Evolutionary conservation across 2,329 filamentous ascomycete genomes (phyloP).

Genomic region (Sporothrix schenckii): DNA sequence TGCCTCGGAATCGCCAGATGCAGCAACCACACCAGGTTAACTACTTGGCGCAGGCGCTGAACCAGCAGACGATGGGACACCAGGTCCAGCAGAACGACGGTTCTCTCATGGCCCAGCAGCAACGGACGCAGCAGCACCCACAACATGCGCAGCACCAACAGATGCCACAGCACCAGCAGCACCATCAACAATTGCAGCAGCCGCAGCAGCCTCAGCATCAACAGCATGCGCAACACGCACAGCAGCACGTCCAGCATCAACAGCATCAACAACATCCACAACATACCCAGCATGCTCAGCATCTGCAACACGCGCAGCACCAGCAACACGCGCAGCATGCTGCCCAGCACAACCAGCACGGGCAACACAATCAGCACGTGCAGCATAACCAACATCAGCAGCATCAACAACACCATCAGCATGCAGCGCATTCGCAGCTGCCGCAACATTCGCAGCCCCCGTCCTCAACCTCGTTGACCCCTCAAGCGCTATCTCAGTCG

Average conservation of each 20-base stretch:
- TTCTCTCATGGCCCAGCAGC: constrained; percentile 41
- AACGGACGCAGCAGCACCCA: constrained; percentile 37
- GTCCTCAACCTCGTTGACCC: constrained; percentile 49
- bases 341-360: constrained; percentile 33
- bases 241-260: constrained; percentile 33
- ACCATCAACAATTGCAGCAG: constrained; percentile 29
- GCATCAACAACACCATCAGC: constrained; percentile 36
- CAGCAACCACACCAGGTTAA: constrained; percentile 43
- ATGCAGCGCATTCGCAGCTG: constrained; percentile 36
- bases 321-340: constrained; percentile 34
- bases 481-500: constrained; percentile 51
- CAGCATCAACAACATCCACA: constrained; percentile 34
- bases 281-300: constrained; percentile 30
- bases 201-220: constrained; percentile 29
- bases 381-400: constrained; percentile 40
- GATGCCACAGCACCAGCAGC: constrained; percentile 32
- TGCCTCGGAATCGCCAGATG: constrained; percentile 53
- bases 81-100: constrained; percentile 41
- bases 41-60: constrained; percentile 46
- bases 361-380: constrained; percentile 35
- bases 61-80: constrained; percentile 43
- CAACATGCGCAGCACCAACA: constrained; percentile 37
- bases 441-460: constrained; percentile 38
- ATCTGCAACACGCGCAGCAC: constrained; percentile 32
- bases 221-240: constrained; percentile 28